Conservation (phyloP, 2,329 filamentous ascomycete species). For the Aspergillus ochraceoroseus region DNA sequence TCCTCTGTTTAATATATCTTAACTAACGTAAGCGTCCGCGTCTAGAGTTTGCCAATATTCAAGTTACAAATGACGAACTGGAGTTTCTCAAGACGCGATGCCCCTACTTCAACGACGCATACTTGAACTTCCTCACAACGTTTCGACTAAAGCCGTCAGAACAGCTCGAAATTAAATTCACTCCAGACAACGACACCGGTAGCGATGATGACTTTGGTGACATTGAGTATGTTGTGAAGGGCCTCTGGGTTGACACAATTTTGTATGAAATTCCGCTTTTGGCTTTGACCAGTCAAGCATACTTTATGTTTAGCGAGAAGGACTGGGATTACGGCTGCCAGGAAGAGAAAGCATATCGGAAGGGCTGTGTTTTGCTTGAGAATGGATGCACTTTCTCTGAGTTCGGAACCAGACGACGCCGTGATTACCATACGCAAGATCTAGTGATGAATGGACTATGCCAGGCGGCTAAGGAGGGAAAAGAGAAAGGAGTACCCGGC, state of each 20-base stretch:
- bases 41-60: conserved; percentile 74
- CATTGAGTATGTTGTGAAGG: conserved; percentile 69
- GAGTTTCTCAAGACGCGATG: conserved; percentile 73
- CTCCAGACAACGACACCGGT: conserved; percentile 52
- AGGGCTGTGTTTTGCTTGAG: conserved; percentile 71
- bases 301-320: conserved; percentile 92
- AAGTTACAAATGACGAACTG: conserved; percentile 72
- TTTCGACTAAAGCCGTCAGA: conserved; percentile 78
- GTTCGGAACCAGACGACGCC: conserved; percentile 81
- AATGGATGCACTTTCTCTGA: conserved; percentile 87
- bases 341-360: conserved; percentile 75
- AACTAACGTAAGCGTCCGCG: background rate
- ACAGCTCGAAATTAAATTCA: conserved; percentile 69
- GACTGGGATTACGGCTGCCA: conserved; percentile 89
- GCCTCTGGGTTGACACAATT: conserved; percentile 90
- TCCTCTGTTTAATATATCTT: too few relatives aligned
- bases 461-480: conserved; percentile 67
- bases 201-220: conserved; percentile 66
- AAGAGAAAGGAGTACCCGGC: conserved; percentile 61
- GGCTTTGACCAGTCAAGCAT: conserved; percentile 87
- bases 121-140: conserved; percentile 73
- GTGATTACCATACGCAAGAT: conserved; percentile 93
- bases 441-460: conserved; percentile 84
- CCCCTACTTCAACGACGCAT: conserved; percentile 70
- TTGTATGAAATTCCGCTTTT: conserved; percentile 95